Base-by-base conservation (phyloP, 306 rosid genomes). In the Quercus bicolor region DNA sequence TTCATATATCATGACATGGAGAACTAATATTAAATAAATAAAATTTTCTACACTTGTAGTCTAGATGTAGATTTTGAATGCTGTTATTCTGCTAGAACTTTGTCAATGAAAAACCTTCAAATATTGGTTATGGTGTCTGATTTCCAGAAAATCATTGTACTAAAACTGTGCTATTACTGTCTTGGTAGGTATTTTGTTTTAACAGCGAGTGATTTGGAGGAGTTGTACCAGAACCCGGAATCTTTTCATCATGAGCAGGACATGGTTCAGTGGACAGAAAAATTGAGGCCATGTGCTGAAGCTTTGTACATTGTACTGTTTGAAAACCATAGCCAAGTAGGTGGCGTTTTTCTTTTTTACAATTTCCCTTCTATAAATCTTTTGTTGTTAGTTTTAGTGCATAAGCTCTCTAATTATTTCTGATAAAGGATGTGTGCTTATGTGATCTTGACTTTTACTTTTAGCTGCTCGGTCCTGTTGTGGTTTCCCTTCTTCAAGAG, bases 201-300 rank as follows among this genome's bases (percentile, higher is more conserved):
- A 73, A 85, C 90, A 73, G 75, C 93, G 31, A 86, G 89, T 80
- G 98, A 94, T 88, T 86, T 94, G 91, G 97, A 92, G 87, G 97
- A 91, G 83, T 91, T 94, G 97, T 94, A 91, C 78, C 91, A 74
- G 77, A 91, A 88, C 78, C 95, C 98, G 0, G 98, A 94, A 78
- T 81, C 91, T 80, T 94, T 94, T 81, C 98, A 94, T 83, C 98
- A 94, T 12, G 98, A 94, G 89, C 97, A 94, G 85, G 98, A 94
- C 86, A 94, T 94, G 98, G 87, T 94, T 83, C 97, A 92, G 89
- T 94, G 98, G 97, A 92, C 97, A 34, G 98, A 94, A 86, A 94
- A 91, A 84, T 85, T 94, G 82, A 90, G 98, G 85, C 98, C 98
- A 57, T 94, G 97, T 75, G 97, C 98, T 70, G 98, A 94, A 82